Base-by-base conservation (phyloP, 2,329 filamentous ascomycete genomes). In the Coleophoma eucalyptorum region DNA sequence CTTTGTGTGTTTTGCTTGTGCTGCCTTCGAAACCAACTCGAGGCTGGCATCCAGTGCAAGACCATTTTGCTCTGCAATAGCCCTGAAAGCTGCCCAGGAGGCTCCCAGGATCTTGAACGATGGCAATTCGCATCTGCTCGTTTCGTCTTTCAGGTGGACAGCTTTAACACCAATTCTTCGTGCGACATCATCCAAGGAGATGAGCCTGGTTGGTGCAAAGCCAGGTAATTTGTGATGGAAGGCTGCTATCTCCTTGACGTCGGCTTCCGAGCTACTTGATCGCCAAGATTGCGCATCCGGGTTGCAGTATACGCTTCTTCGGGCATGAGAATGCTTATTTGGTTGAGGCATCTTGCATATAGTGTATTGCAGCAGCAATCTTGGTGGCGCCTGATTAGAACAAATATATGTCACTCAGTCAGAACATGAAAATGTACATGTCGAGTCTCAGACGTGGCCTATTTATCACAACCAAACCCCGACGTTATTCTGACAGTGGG, bases 71-170 rank as follows among this genome's bases (percentile, higher is more conserved):
- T 67, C 61, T 0, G 71, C 63, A 11, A 89, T 61, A 15, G 84
- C 79, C 5, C 79, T 76, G 58, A 82, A 86, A 3, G 79, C 75
- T 0, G 80, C 87, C 86, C 87, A 92, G 0, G 86, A 88, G 1
- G 88, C 87, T 16, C 88, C 89, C 0, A 91, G 76, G 43, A 91
- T 87, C 66, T 92, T 93, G 73, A 90, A 92, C 0, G 87, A 79
- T 0, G 86, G 86, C 2, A 91, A 72, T 0, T 83, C 82, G 37
- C 89, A 80, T 6, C 87, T 77, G 50, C 69, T 72, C 26, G 79
- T 81, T 65, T 92, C 87, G 59, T 90, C 81, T 62, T 92, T 91
- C 56, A 90, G 61, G 41, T 83, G 75, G 6, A 91, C 73, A 5
- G 74, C 70, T 1, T 69, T 67, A 11, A 88, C 68, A 0, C 77